These are phyloP conservation scores for Venturia aucupariae DNA, from an alignment of 2,329 filamentous ascomycete species.

Conservation along the genomic window DNA sequence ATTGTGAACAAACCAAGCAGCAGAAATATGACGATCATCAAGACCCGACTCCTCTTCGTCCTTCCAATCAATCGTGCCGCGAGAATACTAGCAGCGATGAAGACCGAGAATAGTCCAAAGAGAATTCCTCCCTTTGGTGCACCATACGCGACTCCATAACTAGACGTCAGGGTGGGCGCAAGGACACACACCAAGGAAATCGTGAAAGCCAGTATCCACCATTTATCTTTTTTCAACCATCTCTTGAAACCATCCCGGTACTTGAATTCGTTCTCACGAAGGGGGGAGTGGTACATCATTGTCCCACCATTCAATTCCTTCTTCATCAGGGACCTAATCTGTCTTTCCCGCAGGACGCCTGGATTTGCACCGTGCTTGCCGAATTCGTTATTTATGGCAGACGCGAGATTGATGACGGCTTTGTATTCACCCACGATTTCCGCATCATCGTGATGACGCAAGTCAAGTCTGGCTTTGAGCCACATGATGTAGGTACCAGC, in stretches of 20 bases:
- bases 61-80: background rate
- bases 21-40: background rate
- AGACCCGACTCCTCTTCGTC: background rate
- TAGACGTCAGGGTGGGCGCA: background rate
- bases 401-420: conserved; percentile 20
- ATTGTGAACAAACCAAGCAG: background rate
- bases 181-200: background rate
- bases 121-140: background rate
- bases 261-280: background rate
- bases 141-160: too few relatives aligned
- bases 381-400: conserved; percentile 17
- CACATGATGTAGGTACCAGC: conserved; percentile 19
- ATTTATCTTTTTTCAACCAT: background rate
- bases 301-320: background rate
- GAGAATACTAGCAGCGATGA: background rate
- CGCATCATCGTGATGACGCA: conserved; percentile 14
- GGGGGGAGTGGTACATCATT: background rate
- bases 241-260: background rate
- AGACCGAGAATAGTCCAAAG: background rate
- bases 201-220: conserved; percentile 1
- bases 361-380: background rate
- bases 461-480: conserved; percentile 14
- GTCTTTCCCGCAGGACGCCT: background rate
- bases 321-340: background rate
- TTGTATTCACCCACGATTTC: conserved; percentile 19